phyloP scores from a whole-genome alignment of 106 monocot species.

The Vanilla planifolia region DNA sequence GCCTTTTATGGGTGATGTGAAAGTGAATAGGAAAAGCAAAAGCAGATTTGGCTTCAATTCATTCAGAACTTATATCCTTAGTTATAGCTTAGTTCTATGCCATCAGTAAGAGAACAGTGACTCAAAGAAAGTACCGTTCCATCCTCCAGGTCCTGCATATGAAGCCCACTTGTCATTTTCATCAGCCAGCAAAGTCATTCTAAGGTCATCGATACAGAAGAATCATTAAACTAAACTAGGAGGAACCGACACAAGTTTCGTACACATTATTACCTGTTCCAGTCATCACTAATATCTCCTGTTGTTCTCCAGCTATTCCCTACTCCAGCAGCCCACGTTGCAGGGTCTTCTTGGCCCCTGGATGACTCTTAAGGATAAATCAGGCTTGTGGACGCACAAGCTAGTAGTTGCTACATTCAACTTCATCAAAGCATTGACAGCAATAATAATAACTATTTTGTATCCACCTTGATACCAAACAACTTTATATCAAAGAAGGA shows the following conservation, averaged over 20 bases:
- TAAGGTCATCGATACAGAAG: conserved; percentile 13
- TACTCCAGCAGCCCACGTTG: conserved; percentile 59
- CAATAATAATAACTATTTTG: no score
- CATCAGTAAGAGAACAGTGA: no score
- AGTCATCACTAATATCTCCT: conserved; percentile 73
- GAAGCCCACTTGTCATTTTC: conserved; percentile 74
- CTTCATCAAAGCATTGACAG: no score
- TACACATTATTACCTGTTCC: conserved; percentile 56
- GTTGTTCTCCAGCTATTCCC: conserved; percentile 99
- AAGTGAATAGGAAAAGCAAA: no score
- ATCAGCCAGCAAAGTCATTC: conserved; percentile 73
- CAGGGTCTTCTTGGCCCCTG: conserved; percentile 82
- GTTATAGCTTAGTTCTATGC: no score
- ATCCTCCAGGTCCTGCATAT: conserved; percentile 77
- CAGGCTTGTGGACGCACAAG: background rate
- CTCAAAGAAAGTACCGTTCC: conserved; percentile 84
- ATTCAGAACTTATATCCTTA: no score
- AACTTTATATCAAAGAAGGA: no score
- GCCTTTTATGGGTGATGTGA: no score
- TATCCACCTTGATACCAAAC: no score
- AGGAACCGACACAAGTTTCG: background rate
- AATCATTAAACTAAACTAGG: conserved; percentile 3
- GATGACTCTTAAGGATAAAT: background rate
- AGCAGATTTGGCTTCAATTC: no score
- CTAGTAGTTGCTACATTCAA: no score